Evolutionary conservation across 345 rosid species (phyloP), one percentile per base, ranked within the genome.

Genomic region (Firmiana major): DNA sequence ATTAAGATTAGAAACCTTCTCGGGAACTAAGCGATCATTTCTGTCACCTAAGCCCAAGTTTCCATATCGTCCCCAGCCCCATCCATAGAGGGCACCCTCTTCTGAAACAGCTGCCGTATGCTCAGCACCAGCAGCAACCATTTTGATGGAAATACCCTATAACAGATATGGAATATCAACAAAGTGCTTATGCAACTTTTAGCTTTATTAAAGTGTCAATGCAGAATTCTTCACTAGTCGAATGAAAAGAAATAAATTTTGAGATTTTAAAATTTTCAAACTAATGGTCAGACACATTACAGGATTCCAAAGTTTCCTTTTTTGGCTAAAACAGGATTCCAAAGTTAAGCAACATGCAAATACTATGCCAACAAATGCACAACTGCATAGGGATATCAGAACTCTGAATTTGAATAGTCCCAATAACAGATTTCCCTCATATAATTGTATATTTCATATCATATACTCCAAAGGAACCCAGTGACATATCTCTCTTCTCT

Each of bases 31-130:
- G 69, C 98, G 99, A 85, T 96, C 98, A 67, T 75, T 89, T 81
- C 98, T 83, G 86, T 96, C 99, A 69, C 99, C 99, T 38, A 96
- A 87, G 80, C 99, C 99, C 89, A 96, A 80, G 87, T 96, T 96
- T 55, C 98, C 99, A 81, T 96, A 93, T 57, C 97, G 83, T 9
- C 99, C 99, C 98, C 99, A 93, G 6, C 99, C 99, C 99, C 99
- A 96, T 77, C 99, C 99, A 87, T 91, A 93, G 21, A 96, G 94
- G 46, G 88, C 91, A 80, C 99, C 99, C 77, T 88, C 90, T 88
- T 93, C 97, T 74, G 98, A 83, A 74, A 93, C 89, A 73, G 98
- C 99, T 57, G 91, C 98, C 77, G 97, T 91, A 87, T 96, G 99
- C 80, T 96, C 99, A 75, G 98, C 98, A 80, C 97, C 98, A 79